These are phyloP conservation scores for Kalmanozyma brasiliensis DNA, from an alignment of 1,284 basidiomycete genomes.

Conservation along the genomic window DNA sequence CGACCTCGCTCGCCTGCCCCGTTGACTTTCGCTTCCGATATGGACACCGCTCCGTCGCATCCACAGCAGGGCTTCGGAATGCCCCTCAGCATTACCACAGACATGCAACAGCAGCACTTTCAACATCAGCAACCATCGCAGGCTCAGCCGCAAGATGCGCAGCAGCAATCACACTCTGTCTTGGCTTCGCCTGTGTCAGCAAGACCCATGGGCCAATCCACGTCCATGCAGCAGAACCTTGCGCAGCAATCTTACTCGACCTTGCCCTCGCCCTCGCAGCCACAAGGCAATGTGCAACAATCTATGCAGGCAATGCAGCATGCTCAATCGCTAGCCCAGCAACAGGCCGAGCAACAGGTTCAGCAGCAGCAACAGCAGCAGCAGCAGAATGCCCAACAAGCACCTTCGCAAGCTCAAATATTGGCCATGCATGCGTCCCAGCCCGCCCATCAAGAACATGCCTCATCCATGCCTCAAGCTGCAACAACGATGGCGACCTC, in stretches of 20 bases:
- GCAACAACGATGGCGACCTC: background rate
- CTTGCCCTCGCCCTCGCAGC: conserved; percentile 31
- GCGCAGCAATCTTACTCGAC: conserved; percentile 22
- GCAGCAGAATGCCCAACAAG: conserved; percentile 4
- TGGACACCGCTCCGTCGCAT: conserved; percentile 23
- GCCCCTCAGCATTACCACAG: conserved; percentile 10
- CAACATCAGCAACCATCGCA: conserved; percentile 23
- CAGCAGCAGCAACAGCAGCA: conserved; percentile 14
- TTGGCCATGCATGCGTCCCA: conserved; percentile 37
- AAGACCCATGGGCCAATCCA: conserved; percentile 4
- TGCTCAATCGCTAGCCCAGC: too few relatives aligned
- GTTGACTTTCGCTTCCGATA: conserved; percentile 16
- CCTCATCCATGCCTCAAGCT: conserved; percentile 22
- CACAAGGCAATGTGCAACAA: conserved; percentile 21
- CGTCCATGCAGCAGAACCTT: conserved; percentile 15
- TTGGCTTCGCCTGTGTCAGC: conserved; percentile 25
- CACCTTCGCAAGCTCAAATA: conserved; percentile 14
- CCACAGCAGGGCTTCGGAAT: conserved; percentile 28
- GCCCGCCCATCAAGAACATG: conserved; percentile 9
- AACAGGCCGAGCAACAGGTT: conserved; percentile 23
- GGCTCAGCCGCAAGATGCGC: conserved; percentile 17
- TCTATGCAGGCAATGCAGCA: conserved; percentile 23
- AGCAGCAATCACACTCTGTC: conserved; percentile 16
- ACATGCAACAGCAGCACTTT: conserved; percentile 30
- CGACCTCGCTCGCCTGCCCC: conserved; percentile 40